Conservation (phyloP, 2,329 filamentous ascomycete species). For the Paramyrothecium sp. region DNA sequence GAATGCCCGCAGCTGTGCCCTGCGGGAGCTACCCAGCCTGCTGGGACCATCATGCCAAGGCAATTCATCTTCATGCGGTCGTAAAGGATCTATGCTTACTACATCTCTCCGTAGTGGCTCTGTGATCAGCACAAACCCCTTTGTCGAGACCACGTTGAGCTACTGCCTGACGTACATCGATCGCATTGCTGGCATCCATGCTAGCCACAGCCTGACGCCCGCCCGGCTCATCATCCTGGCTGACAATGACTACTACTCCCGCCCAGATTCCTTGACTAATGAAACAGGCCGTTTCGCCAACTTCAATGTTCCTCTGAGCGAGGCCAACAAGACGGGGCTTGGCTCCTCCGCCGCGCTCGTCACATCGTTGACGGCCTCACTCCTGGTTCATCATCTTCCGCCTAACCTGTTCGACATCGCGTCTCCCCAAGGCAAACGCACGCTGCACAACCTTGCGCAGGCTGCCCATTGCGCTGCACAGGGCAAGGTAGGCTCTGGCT, state of each 20-base stretch:
- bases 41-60: too few relatives aligned
- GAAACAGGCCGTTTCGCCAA: conserved; percentile 63
- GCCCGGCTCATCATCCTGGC: conserved; percentile 83
- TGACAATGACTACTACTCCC: conserved; percentile 96
- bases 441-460: conserved; percentile 90
- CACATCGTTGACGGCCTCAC: conserved; percentile 76
- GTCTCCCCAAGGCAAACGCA: conserved; percentile 51
- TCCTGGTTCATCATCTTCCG: conserved; percentile 75
- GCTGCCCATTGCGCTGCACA: conserved; percentile 93
- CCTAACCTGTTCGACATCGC: conserved; percentile 53
- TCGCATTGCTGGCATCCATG: conserved; percentile 32
- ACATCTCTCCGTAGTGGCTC: conserved; percentile 36
- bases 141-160: conserved; percentile 87
- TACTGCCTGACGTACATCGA: conserved; percentile 84
- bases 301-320: conserved; percentile 72
- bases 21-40: too few relatives aligned
- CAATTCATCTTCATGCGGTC: neutral
- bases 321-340: conserved; percentile 92
- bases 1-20: too few relatives aligned
- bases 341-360: conserved; percentile 94
- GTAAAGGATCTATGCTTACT: conserved; percentile 6
- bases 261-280: conserved; percentile 28
- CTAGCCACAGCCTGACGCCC: conserved; percentile 57
- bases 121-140: conserved; percentile 63
- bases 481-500: conserved; percentile 93